Conservation (phyloP, 2,329 filamentous ascomycete species). For the Trichoderma pleuroti region DNA sequence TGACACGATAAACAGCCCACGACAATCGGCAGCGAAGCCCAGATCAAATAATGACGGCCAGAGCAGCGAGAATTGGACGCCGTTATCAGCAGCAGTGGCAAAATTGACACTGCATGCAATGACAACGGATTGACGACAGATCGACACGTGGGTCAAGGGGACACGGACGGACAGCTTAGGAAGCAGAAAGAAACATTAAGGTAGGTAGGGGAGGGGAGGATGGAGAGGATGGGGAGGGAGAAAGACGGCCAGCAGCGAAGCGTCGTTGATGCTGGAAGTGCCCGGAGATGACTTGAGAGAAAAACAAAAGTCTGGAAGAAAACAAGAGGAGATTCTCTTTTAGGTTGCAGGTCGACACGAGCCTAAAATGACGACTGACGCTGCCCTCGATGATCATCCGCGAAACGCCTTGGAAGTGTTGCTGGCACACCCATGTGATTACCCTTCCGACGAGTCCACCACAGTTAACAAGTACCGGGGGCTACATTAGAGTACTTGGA, state of each 20-base stretch:
- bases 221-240: background rate
- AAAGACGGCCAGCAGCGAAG: background rate
- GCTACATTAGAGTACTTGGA: background rate
- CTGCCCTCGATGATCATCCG: conserved; percentile 18
- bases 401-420: background rate
- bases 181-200: background rate
- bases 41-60: background rate
- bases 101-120: background rate
- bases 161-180: background rate
- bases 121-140: background rate
- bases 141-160: background rate
- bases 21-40: background rate
- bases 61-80: background rate
- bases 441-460: background rate
- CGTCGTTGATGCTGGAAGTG: background rate
- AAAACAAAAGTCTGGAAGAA: background rate
- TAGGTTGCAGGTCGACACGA: conserved; percentile 7
- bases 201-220: background rate
- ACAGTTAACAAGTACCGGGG: background rate
- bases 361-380: conserved; percentile 6
- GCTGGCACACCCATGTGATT: conserved; percentile 14
- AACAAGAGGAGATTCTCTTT: background rate
- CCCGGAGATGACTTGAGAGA: background rate
- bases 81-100: background rate
- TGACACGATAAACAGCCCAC: background rate